These are phyloP conservation scores for Cryptosporidium sp. DNA, from an alignment of 169 alveolate genomes.

Conservation along the genomic window DNA sequence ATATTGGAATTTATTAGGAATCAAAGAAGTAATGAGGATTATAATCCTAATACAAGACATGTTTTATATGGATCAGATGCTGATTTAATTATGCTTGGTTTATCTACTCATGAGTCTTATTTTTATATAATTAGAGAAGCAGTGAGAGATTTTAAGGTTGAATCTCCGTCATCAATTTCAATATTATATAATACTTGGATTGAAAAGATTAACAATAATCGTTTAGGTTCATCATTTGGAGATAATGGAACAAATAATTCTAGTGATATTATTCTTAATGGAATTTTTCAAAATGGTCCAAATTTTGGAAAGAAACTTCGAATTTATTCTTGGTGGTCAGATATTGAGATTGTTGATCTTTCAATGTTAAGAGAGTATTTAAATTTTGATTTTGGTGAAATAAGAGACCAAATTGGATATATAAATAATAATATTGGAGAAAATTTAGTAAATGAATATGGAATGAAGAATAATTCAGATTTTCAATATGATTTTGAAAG, in stretches of 20 bases:
- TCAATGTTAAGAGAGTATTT: constrained; percentile 87
- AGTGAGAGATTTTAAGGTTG: constrained; percentile 48
- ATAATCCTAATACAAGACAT: constrained; percentile 94
- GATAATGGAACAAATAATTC: not conserved
- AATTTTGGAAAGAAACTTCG: constrained; percentile 31
- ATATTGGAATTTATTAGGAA: constrained; percentile 93
- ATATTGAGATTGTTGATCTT: constrained; percentile 79
- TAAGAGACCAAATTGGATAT: constrained; percentile 17
- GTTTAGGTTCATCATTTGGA: not conserved
- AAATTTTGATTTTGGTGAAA: constrained; percentile 82
- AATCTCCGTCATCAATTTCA: constrained; percentile 52
- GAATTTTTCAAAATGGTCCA: constrained; percentile 10
- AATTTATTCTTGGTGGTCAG: constrained; percentile 70
- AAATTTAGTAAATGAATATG: too few relatives aligned
- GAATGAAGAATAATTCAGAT: not conserved
- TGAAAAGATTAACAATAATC: not conserved
- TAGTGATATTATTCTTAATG: not conserved
- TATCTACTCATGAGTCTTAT: constrained; percentile 96
- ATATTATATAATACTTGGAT: constrained; percentile 44
- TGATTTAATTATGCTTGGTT: constrained; percentile 97
- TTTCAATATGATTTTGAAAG: constrained; percentile 91
- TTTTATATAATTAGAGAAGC: constrained; percentile 94
- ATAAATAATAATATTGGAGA: not conserved
- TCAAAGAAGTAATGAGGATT: constrained; percentile 75
- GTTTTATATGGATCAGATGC: constrained; percentile 99